Evolutionary conservation across 73 alveolate genomes (phyloP).

Genomic region (Breviolum minutum): DNA sequence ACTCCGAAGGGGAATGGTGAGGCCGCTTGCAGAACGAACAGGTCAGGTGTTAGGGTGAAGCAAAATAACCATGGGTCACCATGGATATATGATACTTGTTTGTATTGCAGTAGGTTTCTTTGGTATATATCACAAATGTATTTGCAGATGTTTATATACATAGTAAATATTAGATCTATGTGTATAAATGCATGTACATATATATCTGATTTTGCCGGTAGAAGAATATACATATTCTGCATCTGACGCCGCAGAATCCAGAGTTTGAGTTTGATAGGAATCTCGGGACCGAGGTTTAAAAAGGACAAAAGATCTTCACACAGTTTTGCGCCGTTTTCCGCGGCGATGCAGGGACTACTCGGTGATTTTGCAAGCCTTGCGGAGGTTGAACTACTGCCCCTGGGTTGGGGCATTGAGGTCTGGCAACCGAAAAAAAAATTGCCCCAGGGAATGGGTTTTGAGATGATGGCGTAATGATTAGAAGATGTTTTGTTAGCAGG

Average conservation of each 20-base stretch:
- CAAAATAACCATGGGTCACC: background rate
- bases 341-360: slow-evolving; percentile 73
- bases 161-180: no score
- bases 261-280: no score
- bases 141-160: background rate
- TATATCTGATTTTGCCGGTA: no score
- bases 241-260: no score
- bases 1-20: slow-evolving; percentile 87
- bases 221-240: no score
- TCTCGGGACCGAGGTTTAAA: no score
- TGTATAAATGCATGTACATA: no score
- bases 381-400: slow-evolving; percentile 78
- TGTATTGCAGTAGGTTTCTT: background rate
- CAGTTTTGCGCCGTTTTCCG: background rate
- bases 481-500: background rate
- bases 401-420: slow-evolving; percentile 93
- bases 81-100: background rate
- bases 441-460: no score
- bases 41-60: background rate
- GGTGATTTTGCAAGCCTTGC: slow-evolving; percentile 64
- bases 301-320: background rate
- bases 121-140: background rate
- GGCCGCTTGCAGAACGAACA: background rate
- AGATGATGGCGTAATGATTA: background rate
- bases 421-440: no score